These are phyloP conservation scores for Puccinia horiana DNA, from an alignment of 1,284 basidiomycete species.

Conservation along the genomic window DNA sequence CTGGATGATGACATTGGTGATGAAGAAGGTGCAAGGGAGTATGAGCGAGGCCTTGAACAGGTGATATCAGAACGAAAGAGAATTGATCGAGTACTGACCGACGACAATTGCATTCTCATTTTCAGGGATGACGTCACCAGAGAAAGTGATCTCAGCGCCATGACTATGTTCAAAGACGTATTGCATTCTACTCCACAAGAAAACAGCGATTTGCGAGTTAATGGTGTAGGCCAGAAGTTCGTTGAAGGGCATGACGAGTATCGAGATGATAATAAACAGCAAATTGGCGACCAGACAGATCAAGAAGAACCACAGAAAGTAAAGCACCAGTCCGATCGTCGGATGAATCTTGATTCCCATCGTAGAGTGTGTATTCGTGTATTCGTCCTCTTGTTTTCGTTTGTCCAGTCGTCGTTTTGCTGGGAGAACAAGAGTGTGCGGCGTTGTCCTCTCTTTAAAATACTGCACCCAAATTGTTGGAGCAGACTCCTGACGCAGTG, in stretches of 20 bases:
- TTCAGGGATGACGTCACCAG: constrained; percentile 39
- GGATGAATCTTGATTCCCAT: constrained; percentile 5
- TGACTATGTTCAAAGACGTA: constrained; percentile 40
- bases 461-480: too few relatives aligned
- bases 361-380: too few relatives aligned
- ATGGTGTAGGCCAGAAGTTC: constrained; percentile 23
- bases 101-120: constrained; percentile 41
- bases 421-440: too few relatives aligned
- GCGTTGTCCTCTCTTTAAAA: too few relatives aligned
- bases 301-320: constrained; percentile 17
- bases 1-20: not conserved
- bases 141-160: constrained; percentile 37
- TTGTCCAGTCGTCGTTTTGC: not conserved
- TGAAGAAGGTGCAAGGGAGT: not conserved
- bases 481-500: too few relatives aligned
- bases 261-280: constrained; percentile 17
- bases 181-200: constrained; percentile 44
- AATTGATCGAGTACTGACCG: constrained; percentile 19
- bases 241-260: constrained; percentile 40
- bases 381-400: not conserved
- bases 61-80: not conserved
- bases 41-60: not conserved
- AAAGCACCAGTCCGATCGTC: constrained; percentile 12
- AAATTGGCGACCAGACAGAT: constrained; percentile 37
- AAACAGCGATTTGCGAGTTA: constrained; percentile 38